phyloP scores from a whole-genome alignment of 139 green algal species.

The Yamagishiella unicocca region DNA sequence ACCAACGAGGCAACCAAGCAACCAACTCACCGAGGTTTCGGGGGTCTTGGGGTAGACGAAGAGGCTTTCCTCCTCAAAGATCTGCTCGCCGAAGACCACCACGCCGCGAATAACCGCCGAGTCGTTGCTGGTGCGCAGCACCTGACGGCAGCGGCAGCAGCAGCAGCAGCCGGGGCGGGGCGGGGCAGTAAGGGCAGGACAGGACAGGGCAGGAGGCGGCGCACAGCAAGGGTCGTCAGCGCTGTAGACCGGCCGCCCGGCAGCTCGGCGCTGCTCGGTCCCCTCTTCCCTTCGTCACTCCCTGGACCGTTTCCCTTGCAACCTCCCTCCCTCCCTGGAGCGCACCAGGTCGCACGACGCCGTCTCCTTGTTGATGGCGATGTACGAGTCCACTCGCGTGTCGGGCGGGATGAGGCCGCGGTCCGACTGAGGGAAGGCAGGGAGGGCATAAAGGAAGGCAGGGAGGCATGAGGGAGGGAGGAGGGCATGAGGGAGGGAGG shows the following conservation, averaged over 20 bases:
- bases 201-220: not conserved
- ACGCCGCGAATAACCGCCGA: slow-evolving; percentile 66
- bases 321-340: no score
- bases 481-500: not conserved
- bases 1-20: no score
- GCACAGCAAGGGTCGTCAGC: not conserved
- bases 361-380: slow-evolving; percentile 64
- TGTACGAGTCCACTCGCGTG: slow-evolving; percentile 66
- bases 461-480: not conserved
- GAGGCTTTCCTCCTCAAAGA: slow-evolving; percentile 62
- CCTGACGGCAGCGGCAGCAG: not conserved
- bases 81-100: slow-evolving; percentile 76
- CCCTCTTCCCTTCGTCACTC: no score
- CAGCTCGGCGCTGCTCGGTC: no score
- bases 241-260: no score
- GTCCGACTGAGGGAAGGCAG: not conserved
- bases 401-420: slow-evolving; percentile 59
- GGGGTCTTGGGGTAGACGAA: slow-evolving; percentile 55
- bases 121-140: slow-evolving; percentile 70
- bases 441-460: not conserved
- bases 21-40: slow-evolving; percentile 12
- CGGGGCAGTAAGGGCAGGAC: not conserved
- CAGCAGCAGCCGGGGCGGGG: not conserved
- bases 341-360: slow-evolving; percentile 54
- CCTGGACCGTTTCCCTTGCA: no score